Evolutionary conservation across 495 filamentous ascomycete genomes (phyloP).

Genomic region (Aspergillus bridgeri): DNA sequence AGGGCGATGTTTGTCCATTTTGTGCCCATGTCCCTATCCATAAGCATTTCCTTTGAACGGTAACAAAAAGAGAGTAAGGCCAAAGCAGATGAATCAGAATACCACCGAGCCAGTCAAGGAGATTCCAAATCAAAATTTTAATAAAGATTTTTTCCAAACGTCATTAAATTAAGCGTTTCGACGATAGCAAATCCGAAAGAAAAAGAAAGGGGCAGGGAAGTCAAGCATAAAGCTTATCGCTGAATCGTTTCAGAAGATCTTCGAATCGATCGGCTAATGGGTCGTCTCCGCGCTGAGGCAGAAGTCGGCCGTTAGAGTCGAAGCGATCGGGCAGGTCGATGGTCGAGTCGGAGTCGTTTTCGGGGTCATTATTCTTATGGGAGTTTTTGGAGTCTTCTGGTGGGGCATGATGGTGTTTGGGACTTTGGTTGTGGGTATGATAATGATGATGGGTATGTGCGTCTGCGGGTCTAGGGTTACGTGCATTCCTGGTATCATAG

Average conservation of each 20-base stretch:
- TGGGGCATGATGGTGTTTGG: constrained; percentile 8
- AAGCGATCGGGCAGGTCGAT: constrained; percentile 63
- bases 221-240: constrained; percentile 22
- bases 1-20: too few species aligned
- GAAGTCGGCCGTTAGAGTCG: constrained; percentile 55
- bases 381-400: neutral
- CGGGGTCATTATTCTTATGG: constrained; percentile 16
- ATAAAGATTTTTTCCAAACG: too few species aligned
- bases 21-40: too few species aligned
- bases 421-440: neutral
- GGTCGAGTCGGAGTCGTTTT: constrained; percentile 44
- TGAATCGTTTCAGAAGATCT: constrained; percentile 34
- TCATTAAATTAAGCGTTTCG: too few species aligned
- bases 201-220: constrained; percentile 4
- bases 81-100: too few species aligned
- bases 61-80: too few species aligned
- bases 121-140: too few species aligned
- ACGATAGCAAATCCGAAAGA: constrained; percentile 3
- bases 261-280: constrained; percentile 36
- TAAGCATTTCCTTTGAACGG: too few species aligned
- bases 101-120: too few species aligned
- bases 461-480: neutral
- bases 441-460: neutral
- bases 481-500: neutral
- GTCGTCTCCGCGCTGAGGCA: constrained; percentile 34